A percentile compares a stretch with the other conserved stretches of the same genome.
phyloP scores from a whole-genome alignment of 2,329 filamentous ascomycete genomes.

The Elsinoe ampelina region DNA sequence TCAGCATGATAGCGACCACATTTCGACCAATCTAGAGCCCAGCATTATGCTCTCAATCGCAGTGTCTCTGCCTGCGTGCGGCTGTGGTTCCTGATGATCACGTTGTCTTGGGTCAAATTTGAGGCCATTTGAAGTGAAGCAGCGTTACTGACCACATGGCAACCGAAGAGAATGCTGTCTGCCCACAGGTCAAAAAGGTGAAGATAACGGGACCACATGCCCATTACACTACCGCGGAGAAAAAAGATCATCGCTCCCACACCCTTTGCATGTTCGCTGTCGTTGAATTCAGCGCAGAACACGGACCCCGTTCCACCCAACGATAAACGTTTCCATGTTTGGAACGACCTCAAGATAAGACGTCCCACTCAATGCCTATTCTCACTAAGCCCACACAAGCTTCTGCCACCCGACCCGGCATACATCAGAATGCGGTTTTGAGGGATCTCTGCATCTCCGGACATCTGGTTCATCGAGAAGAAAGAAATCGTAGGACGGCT shows the following conservation, averaged over 20 bases:
- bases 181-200: too few species aligned
- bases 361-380: not conserved
- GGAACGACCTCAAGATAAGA: slow-evolving; percentile 4
- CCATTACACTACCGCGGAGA: slow-evolving; percentile 1
- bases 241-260: not conserved
- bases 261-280: not conserved
- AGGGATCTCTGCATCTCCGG: slow-evolving; percentile 4
- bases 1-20: not conserved
- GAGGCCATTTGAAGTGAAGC: too few species aligned
- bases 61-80: not conserved
- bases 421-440: not conserved
- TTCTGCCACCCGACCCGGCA: slow-evolving; percentile 3
- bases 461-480: not conserved
- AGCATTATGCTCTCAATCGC: not conserved
- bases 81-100: not conserved
- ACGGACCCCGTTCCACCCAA: not conserved
- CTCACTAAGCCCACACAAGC: slow-evolving; percentile 8
- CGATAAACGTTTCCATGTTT: slow-evolving; percentile 10
- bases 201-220: not conserved
- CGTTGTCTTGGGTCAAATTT: too few species aligned
- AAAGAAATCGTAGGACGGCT: not conserved
- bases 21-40: not conserved
- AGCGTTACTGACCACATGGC: too few species aligned
- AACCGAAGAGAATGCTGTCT: too few species aligned
- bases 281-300: not conserved